Evolutionary conservation across 2,329 filamentous ascomycete genomes (phyloP).

Genomic region (Capronia coronata): DNA sequence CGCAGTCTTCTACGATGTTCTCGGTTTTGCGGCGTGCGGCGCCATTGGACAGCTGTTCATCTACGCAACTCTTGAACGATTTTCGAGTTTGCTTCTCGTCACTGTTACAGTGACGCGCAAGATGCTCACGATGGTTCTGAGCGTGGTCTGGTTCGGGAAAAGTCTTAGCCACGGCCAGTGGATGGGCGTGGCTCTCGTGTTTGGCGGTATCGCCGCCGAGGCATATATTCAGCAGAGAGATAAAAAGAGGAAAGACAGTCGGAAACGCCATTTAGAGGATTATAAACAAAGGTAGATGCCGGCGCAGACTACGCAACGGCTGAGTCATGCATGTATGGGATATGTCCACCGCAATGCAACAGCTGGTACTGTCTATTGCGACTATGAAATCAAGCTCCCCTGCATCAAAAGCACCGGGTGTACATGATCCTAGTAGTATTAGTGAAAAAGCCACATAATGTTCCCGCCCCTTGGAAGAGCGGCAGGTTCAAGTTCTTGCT

Average conservation of each 20-base stretch:
- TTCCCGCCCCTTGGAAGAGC: no score
- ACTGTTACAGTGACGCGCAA: constrained; percentile 97
- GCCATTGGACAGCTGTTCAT: constrained; percentile 96
- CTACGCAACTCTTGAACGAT: constrained; percentile 88
- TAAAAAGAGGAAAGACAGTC: constrained; percentile 72
- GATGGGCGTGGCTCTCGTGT: constrained; percentile 85
- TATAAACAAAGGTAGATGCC: constrained; percentile 2
- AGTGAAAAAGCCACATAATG: no score
- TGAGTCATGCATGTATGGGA: not conserved
- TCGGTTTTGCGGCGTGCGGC: constrained; percentile 84
- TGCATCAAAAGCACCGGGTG: no score
- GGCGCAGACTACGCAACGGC: not conserved
- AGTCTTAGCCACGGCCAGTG: constrained; percentile 81
- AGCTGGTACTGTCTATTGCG: no score
- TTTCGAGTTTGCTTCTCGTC: constrained; percentile 84
- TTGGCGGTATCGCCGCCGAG: constrained; percentile 91
- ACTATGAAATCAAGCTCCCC: no score
- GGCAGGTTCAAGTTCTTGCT: no score
- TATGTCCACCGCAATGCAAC: no score
- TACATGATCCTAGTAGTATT: no score
- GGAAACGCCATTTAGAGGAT: constrained; percentile 21
- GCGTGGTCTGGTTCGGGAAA: constrained; percentile 91
- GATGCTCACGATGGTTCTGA: constrained; percentile 98
- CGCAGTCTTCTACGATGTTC: constrained; percentile 73
- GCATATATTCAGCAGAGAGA: constrained; percentile 72